Base-by-base conservation (phyloP, 768 basidiomycete species). In the Pleurotus platypus region DNA sequence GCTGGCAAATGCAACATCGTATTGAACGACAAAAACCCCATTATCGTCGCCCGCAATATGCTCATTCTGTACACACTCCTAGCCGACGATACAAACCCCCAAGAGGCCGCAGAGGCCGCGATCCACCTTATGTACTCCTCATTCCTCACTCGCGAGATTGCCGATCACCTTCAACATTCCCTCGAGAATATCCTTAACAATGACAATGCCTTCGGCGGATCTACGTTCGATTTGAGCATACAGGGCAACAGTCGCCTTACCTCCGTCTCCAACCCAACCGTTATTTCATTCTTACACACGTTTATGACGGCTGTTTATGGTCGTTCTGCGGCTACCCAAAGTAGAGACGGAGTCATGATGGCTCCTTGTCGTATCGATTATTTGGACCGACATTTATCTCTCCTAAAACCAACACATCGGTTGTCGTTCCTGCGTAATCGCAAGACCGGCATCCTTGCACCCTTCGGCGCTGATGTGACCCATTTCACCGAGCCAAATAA, bases 121-220 rank as follows among this genome's bases (percentile, higher is more conserved):
- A 57, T 66, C 2, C 71, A 73, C 57, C 58, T 73, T n/a, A 68
- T 71, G 69, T 73, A 72, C 55, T 73, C 71, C 24, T 62, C 68
- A 22, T 61, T 61, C n/a, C 63, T 73, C 38, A 64, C 68, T 11
- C 51, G 50, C 39, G 48, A 58, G 6, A 62, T 64, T 55, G 67
- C 67, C 3, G 60, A 61, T n/a, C 67, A 68, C 26, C 61, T 69
- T n/a, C 51, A 64, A 30, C 61, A 61, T 24, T 63, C 60, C 30
- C 57, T 69, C 38, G 57, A 59, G n/a, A 58, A 61, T 30, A 60
- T 73, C 24, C 62, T 64, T 50, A 58, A 51, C 46, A 49, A 49
- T 11, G 56, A 53, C 11, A 38, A 22, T 38, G 60, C 62, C 38
- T 46, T 37, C 24, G 43, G 57, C 39, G 49, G 63, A 55, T 43